These are phyloP conservation scores for Hyphopichia khmerensis DNA, from an alignment of 1,139 yeast species.

Conservation along the genomic window DNA sequence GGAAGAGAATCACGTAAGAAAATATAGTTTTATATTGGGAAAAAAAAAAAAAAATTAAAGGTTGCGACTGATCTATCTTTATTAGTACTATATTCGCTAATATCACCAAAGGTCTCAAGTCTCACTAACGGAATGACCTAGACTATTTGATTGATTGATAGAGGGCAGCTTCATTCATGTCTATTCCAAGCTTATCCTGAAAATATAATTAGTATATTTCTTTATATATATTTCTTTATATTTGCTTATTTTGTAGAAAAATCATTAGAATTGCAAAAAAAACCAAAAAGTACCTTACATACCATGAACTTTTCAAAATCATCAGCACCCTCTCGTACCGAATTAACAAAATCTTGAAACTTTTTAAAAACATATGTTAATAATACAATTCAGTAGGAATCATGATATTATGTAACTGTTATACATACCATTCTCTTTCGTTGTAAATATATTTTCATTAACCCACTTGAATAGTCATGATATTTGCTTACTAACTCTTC, in stretches of 20 bases:
- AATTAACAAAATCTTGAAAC: slow-evolving; percentile 6
- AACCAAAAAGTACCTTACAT: slow-evolving; percentile 4
- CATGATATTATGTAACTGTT: too few relatives aligned
- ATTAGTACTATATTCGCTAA: too few relatives aligned
- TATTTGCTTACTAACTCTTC: slow-evolving; percentile 2
- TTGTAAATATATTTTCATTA: slow-evolving; percentile 5
- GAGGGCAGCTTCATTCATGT: slow-evolving; percentile 5
- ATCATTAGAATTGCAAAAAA: not conserved
- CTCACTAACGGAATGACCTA: too few relatives aligned
- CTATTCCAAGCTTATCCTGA: slow-evolving; percentile 8
- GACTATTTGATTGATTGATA: too few relatives aligned
- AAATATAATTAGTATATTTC: too few relatives aligned
- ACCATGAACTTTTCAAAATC: slow-evolving; percentile 7
- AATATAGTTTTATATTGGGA: too few relatives aligned
- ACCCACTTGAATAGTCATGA: slow-evolving; percentile 2
- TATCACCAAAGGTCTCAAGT: too few relatives aligned
- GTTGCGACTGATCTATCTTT: too few relatives aligned
- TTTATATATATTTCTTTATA: too few relatives aligned
- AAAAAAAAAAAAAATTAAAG: too few relatives aligned
- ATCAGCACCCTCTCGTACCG: slow-evolving; percentile 8
- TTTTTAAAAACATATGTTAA: slow-evolving; percentile 3
- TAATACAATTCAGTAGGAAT: not conserved
- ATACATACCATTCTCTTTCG: slow-evolving; percentile 9
- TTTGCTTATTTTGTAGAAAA: not conserved
- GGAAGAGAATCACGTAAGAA: too few relatives aligned